Conservation (phyloP, 1,284 basidiomycete genomes). For the Laetiporus sulphureus region DNA sequence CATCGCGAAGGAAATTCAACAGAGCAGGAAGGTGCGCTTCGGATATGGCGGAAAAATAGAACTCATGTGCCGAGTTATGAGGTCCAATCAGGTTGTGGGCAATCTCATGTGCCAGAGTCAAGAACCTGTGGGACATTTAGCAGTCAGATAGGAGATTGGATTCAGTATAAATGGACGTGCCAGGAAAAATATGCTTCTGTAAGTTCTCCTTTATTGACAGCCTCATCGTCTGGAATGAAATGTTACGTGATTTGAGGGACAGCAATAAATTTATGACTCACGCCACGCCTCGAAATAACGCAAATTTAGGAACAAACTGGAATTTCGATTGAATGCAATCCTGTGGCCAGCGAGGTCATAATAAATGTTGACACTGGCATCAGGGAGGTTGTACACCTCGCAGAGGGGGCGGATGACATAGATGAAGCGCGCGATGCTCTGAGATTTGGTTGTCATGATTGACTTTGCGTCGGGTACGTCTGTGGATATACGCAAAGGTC, state of each 20-base stretch:
- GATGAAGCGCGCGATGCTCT: slow-evolving; percentile 62
- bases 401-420: slow-evolving; percentile 52
- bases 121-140: slow-evolving; percentile 55
- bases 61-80: slow-evolving; percentile 85
- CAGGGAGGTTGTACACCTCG: slow-evolving; percentile 56
- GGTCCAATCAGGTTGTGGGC: slow-evolving; percentile 78
- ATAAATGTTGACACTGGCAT: slow-evolving; percentile 80
- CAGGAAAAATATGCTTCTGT: slow-evolving; percentile 78
- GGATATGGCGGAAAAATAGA: slow-evolving; percentile 89
- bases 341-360: slow-evolving; percentile 75
- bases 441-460: slow-evolving; percentile 46
- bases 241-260: slow-evolving; percentile 1
- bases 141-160: not conserved
- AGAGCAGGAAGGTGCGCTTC: slow-evolving; percentile 35
- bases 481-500: slow-evolving; percentile 21
- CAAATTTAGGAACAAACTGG: slow-evolving; percentile 86
- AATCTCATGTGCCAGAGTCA: slow-evolving; percentile 89
- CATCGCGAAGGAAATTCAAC: too few species aligned
- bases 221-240: slow-evolving; percentile 52
- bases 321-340: slow-evolving; percentile 92
- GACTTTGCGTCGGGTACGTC: slow-evolving; percentile 46
- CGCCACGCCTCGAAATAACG: slow-evolving; percentile 88
- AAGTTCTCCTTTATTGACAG: slow-evolving; percentile 52
- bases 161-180: slow-evolving; percentile 28
- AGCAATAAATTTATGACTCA: slow-evolving; percentile 34